A percentile compares a stretch with the other conserved stretches of the same genome.
Evolutionary conservation across 164 flowering plant genomes (phyloP).

Genomic region (Piper longum): DNA sequence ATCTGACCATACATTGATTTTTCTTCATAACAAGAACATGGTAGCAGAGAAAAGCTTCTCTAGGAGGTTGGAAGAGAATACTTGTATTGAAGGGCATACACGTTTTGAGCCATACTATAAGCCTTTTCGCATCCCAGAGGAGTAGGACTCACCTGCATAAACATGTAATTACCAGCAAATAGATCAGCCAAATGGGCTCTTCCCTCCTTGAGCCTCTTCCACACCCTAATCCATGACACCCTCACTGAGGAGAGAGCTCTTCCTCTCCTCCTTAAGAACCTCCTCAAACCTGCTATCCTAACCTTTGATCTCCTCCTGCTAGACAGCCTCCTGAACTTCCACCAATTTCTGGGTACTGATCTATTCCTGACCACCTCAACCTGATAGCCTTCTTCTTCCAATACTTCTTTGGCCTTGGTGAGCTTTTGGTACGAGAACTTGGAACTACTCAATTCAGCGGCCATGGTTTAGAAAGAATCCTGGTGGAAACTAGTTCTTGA

Average conservation of each 20-base stretch:
- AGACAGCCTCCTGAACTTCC: constrained; percentile 1
- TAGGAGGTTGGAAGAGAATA: background rate
- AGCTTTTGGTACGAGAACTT: constrained; percentile 4
- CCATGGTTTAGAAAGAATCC: background rate
- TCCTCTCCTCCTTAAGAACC: constrained; percentile 26
- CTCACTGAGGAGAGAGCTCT: constrained; percentile 14
- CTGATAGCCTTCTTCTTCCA: background rate
- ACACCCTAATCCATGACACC: constrained; percentile 20
- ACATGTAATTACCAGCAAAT: constrained; percentile 72
- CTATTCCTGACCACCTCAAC: background rate
- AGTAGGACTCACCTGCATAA: constrained; percentile 42
- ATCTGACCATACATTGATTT: too few relatives aligned
- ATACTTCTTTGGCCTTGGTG: background rate
- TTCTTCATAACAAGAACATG: too few relatives aligned
- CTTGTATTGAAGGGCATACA: background rate
- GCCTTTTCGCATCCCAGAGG: background rate
- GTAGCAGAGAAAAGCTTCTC: background rate
- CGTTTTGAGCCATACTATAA: background rate
- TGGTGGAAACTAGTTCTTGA: background rate
- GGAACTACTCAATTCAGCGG: constrained; percentile 1
- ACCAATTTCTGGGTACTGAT: constrained; percentile 1
- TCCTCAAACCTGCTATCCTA: constrained; percentile 15
- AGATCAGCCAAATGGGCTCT: constrained; percentile 51
- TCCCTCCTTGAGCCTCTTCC: constrained; percentile 55
- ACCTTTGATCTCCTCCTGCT: constrained; percentile 15